A percentile compares a stretch with the other conserved stretches of the same genome.
These are phyloP conservation scores for Ilex aquifolium DNA, from an alignment of 257 asterid genomes.

Conservation along the genomic window DNA sequence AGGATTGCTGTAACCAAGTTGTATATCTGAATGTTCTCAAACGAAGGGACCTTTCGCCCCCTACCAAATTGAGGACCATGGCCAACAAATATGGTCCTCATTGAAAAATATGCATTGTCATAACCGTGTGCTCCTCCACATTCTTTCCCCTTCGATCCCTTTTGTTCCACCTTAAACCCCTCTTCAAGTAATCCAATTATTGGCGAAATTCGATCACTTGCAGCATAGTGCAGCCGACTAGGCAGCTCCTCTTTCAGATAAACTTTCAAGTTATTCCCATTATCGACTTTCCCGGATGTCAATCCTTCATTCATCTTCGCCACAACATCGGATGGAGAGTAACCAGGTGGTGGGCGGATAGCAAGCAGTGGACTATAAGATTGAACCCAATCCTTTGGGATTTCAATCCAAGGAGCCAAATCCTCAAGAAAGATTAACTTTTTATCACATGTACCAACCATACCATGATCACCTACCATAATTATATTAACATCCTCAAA, in stretches of 20 bases:
- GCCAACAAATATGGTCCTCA: conserved; percentile 9
- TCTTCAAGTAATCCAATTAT: conserved; percentile 15
- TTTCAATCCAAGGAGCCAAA: conserved; percentile 1
- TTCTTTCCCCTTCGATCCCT: conserved; percentile 4
- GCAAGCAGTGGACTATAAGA: not conserved
- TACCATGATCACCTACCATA: not conserved
- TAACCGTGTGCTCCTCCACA: conserved; percentile 12
- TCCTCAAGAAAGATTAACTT: not conserved
- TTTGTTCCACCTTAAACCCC: conserved; percentile 19
- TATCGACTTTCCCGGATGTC: not conserved
- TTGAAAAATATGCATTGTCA: conserved; percentile 10
- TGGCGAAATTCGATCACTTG: conserved; percentile 15
- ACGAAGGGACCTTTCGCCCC: conserved; percentile 6
- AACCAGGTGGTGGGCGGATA: not conserved
- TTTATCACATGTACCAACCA: conserved; percentile 1
- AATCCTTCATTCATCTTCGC: not conserved
- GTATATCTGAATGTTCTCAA: conserved; percentile 6
- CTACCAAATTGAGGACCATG: conserved; percentile 10
- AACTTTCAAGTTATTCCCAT: not conserved
- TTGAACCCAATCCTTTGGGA: not conserved
- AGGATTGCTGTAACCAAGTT: conserved; percentile 7
- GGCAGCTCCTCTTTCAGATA: conserved; percentile 9
- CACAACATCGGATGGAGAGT: not conserved
- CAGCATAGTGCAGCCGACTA: conserved; percentile 15
- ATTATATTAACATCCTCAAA: not conserved